Percentiles rank a stretch among this genome's conserved stretches.
Evolutionary conservation across 192 early-diverging fungal genomes (phyloP).

Genomic region (Backusella liffmaniae): DNA sequence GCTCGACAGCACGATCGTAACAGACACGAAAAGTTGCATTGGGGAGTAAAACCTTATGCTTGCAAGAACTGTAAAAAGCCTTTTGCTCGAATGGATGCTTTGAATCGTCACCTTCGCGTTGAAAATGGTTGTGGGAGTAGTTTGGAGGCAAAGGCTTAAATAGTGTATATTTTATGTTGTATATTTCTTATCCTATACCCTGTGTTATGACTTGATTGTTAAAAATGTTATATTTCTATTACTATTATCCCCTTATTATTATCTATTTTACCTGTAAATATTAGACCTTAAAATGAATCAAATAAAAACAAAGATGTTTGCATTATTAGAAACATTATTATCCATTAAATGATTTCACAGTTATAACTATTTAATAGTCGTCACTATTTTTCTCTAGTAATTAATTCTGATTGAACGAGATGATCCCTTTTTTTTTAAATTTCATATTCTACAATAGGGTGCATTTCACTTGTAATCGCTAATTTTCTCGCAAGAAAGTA

Average conservation of each 20-base stretch:
- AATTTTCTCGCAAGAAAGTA: too few relatives aligned
- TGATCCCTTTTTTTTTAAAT: too few relatives aligned
- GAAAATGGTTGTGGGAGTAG: constrained; percentile 31
- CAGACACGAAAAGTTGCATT: constrained; percentile 75
- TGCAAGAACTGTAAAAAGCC: constrained; percentile 67
- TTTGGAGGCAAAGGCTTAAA: neutral
- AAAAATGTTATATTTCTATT: neutral
- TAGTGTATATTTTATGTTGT: constrained; percentile 2
- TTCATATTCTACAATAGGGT: too few relatives aligned
- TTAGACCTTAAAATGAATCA: neutral
- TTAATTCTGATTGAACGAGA: too few relatives aligned
- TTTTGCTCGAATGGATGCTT: constrained; percentile 77
- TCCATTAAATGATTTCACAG: too few relatives aligned
- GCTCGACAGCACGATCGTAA: constrained; percentile 90
- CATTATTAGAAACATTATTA: neutral
- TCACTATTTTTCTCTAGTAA: too few relatives aligned
- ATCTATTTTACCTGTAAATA: neutral
- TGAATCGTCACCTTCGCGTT: constrained; percentile 60
- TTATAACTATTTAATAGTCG: too few relatives aligned
- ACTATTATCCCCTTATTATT: neutral
- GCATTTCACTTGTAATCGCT: too few relatives aligned
- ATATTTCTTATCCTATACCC: neutral
- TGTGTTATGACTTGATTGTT: neutral
- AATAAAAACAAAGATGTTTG: neutral
- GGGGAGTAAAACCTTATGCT: constrained; percentile 68